Percentiles rank a stretch among this genome's conserved stretches.
Conservation (phyloP, 495 filamentous ascomycete species). For the Penicillium cataractarum region DNA sequence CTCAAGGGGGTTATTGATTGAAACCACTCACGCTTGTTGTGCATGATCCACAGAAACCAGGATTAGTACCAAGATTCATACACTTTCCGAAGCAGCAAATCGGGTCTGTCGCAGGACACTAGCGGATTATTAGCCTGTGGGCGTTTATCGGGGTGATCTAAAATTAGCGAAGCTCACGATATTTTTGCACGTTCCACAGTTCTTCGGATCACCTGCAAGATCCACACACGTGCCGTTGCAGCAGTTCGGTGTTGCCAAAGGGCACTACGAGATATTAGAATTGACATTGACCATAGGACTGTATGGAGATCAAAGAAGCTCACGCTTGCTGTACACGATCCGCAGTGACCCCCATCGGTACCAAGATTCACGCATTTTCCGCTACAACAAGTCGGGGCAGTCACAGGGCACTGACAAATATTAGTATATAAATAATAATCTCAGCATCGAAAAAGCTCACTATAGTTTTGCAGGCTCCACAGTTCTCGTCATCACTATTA, state of each 20-base stretch:
- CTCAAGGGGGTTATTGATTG: too few relatives aligned
- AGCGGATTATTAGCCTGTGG: too few relatives aligned
- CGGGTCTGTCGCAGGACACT: too few relatives aligned
- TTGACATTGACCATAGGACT: too few relatives aligned
- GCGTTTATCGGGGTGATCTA: too few relatives aligned
- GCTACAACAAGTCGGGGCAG: neutral
- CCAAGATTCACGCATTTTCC: neutral
- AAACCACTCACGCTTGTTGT: too few relatives aligned
- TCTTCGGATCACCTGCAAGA: conserved; percentile 10
- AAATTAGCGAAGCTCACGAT: neutral
- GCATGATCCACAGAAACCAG: too few relatives aligned
- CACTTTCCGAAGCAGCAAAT: too few relatives aligned
- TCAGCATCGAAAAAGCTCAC: neutral
- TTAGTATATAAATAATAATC: neutral
- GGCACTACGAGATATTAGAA: too few relatives aligned
- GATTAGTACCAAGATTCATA: too few relatives aligned
- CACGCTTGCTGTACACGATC: conserved; percentile 9
- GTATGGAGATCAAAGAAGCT: conserved; percentile 1
- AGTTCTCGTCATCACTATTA: neutral
- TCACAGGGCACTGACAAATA: neutral
- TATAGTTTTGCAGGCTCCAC: conserved; percentile 4
- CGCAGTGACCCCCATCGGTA: too few relatives aligned
- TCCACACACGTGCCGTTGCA: conserved; percentile 20
- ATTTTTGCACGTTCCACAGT: conserved; percentile 8
- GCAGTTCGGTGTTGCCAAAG: neutral